Conservation (phyloP, 345 rosid species). For the Psidium guajava region DNA sequence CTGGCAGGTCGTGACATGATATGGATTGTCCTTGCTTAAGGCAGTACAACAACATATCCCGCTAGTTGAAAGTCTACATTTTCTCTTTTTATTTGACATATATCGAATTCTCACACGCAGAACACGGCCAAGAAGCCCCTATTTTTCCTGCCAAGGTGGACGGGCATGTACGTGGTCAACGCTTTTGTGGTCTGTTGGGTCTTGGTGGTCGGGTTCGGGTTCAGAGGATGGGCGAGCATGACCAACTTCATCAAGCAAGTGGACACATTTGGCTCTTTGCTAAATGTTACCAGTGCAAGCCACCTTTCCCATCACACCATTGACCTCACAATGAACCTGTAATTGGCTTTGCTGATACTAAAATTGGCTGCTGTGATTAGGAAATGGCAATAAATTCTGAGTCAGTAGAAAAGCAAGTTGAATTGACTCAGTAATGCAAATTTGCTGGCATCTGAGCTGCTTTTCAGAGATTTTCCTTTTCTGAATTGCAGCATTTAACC, state of each 20-base stretch:
- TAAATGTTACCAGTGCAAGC: constrained; percentile 76
- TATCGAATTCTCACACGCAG: constrained; percentile 10
- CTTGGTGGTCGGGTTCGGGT: constrained; percentile 60
- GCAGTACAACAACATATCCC: background rate
- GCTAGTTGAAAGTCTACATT: background rate
- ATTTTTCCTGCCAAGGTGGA: constrained; percentile 55
- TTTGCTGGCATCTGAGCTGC: background rate
- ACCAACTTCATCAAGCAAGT: constrained; percentile 64
- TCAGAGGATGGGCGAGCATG: constrained; percentile 92
- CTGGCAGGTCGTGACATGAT: constrained; percentile 31
- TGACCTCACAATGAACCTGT: background rate
- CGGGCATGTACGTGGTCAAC: constrained; percentile 47
- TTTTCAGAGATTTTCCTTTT: background rate
- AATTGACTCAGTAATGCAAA: background rate
- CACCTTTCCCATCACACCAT: background rate
- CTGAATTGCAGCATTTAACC: background rate
- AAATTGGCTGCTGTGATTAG: background rate
- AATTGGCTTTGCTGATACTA: background rate
- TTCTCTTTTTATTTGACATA: background rate
- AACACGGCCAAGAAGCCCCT: constrained; percentile 75
- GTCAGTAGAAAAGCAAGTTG: background rate
- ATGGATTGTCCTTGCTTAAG: background rate
- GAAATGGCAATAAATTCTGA: background rate
- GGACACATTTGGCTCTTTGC: constrained; percentile 73
- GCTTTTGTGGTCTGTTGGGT: constrained; percentile 51